A percentile compares a stretch with the other conserved stretches of the same genome.
phyloP scores from a whole-genome alignment of 2,329 filamentous ascomycete species.

The Aspergillus sojae region DNA sequence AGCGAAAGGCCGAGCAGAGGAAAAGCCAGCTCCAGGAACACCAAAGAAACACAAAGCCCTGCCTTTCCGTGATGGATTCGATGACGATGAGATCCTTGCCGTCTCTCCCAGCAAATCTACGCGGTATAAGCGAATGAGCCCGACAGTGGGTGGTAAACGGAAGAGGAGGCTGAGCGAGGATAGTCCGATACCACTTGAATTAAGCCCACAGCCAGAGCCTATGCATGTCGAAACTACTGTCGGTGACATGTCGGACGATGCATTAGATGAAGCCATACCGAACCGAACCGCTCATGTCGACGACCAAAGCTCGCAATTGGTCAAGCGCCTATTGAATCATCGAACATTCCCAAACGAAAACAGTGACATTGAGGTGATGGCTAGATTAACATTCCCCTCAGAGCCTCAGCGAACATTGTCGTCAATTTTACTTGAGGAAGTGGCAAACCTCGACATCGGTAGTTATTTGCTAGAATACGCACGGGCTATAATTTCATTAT shows the following conservation, averaged over 20 bases:
- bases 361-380: slow-evolving; percentile 58
- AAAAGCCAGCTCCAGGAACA: slow-evolving; percentile 48
- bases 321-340: slow-evolving; percentile 60
- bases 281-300: slow-evolving; percentile 28
- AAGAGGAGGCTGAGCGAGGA: slow-evolving; percentile 56
- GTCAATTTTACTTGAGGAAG: slow-evolving; percentile 56
- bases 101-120: slow-evolving; percentile 58
- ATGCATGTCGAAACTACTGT: slow-evolving; percentile 29
- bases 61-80: slow-evolving; percentile 63
- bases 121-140: slow-evolving; percentile 56
- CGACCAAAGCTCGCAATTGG: slow-evolving; percentile 40
- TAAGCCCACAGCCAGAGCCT: slow-evolving; percentile 35
- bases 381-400: slow-evolving; percentile 57
- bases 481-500: slow-evolving; percentile 54
- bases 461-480: slow-evolving; percentile 54
- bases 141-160: slow-evolving; percentile 59
- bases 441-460: slow-evolving; percentile 46
- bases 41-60: slow-evolving; percentile 53
- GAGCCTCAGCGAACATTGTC: slow-evolving; percentile 52
- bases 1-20: slow-evolving; percentile 38
- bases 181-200: slow-evolving; percentile 54
- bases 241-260: slow-evolving; percentile 26
- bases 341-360: slow-evolving; percentile 51
- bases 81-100: slow-evolving; percentile 61
- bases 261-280: slow-evolving; percentile 20